Base-by-base conservation (phyloP, 495 filamentous ascomycete species). In the Penicillium subrubescens region DNA sequence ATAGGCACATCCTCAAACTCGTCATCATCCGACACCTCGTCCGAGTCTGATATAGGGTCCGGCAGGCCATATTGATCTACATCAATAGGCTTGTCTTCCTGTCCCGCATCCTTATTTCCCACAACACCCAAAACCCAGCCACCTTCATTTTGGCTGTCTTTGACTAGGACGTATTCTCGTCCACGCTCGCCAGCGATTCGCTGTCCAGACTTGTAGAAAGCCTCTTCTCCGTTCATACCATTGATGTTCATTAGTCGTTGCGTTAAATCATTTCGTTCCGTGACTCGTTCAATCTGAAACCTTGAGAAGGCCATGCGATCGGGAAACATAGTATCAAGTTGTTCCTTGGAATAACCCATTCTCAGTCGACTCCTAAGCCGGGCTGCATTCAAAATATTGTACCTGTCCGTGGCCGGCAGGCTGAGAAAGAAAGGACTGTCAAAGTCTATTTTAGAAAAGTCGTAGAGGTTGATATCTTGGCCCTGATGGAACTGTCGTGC, bases 391-490 rank as follows among this genome's bases (percentile, higher is more conserved):
- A 99, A 76, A 51, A 99, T 99, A 64, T 97, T 97, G 77, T 99
- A 98, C 23, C 94, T 89, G 81, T 99, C 95, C 2, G 87, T 90
- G 8, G 92, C 86, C 1, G 95, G 95, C 48, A 99, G 77, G 71
- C 92, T 96, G 71, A 88, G 82, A 75, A 99, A 99, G 77, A 99
- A 98, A 17, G 91, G 84, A 58, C 92, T 89, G 67, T 97, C 91
- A 67, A 97, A 99, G 76, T 99, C 96, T 61, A 99, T 99, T 75
- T 98, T 98, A 61, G 90, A 94, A 67, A 97, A 98, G 74, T 99
- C 95, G 72, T 97, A 97, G n/a, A 97, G 80, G 70, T 96, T 96
- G 76, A 99, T 91, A 78, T 97, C 94, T 75, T 97, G 95, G 39
- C 94, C 95, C 61, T 86, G 88, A 66, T 96, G 86, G 66, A 97